These are phyloP conservation scores for Elsinoe fawcettii DNA, from an alignment of 2,329 filamentous ascomycete genomes.

Conservation along the genomic window DNA sequence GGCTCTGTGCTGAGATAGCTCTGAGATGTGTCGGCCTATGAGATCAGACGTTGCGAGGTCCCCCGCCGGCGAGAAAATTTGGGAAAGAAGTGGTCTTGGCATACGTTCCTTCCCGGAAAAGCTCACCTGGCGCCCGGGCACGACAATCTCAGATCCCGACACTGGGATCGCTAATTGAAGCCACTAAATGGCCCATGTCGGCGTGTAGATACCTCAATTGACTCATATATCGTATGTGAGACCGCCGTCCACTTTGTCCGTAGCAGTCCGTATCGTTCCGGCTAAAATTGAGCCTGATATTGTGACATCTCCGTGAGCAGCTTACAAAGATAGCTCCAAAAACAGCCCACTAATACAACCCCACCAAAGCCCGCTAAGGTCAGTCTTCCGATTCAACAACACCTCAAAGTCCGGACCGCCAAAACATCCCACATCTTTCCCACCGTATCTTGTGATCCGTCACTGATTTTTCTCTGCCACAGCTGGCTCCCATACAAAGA, in stretches of 20 bases:
- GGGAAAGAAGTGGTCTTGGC: background rate
- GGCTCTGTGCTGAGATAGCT: background rate
- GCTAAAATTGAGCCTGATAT: background rate
- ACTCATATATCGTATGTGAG: background rate
- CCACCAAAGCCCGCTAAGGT: slow-evolving; percentile 15
- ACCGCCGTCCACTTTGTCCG: background rate
- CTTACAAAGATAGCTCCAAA: slow-evolving; percentile 16
- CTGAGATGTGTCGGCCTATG: background rate
- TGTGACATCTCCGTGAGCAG: slow-evolving; percentile 5
- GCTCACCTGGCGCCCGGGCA: background rate
- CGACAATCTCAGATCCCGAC: slow-evolving; percentile 2
- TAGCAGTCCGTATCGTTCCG: slow-evolving; percentile 7
- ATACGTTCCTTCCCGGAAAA: background rate
- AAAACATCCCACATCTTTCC: slow-evolving; percentile 16
- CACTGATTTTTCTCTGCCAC: slow-evolving; percentile 16
- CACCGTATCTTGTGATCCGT: slow-evolving; percentile 1
- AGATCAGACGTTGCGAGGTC: background rate
- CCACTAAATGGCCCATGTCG: background rate
- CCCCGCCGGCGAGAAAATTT: slow-evolving; percentile 6
- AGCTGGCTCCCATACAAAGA: slow-evolving; percentile 18
- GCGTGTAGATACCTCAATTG: background rate
- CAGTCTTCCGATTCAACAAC: slow-evolving; percentile 17
- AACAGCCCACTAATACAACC: background rate
- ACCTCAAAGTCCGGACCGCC: slow-evolving; percentile 9
- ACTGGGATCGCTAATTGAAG: slow-evolving; percentile 2